Conservation (phyloP, 306 rosid genomes). For the Styphnolobium japonicum region DNA sequence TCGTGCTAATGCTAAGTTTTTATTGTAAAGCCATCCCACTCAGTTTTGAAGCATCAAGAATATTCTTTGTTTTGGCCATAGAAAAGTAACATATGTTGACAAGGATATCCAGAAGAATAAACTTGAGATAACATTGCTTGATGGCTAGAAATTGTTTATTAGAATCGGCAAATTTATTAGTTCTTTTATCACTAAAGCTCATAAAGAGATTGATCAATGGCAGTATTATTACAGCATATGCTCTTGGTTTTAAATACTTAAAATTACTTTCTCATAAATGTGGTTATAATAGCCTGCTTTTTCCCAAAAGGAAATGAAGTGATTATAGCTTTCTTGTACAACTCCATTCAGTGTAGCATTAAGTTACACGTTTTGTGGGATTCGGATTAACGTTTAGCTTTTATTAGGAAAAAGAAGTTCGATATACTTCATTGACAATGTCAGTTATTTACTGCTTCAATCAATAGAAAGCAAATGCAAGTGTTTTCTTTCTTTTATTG, state of each 20-base stretch:
- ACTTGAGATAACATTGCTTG: slow-evolving; percentile 34
- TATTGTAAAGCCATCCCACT: slow-evolving; percentile 12
- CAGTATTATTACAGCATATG: background rate
- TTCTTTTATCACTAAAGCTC: slow-evolving; percentile 31
- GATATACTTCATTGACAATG: background rate
- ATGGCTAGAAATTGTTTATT: slow-evolving; percentile 7
- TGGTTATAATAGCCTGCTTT: background rate
- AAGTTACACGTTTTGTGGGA: background rate
- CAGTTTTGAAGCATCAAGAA: slow-evolving; percentile 27
- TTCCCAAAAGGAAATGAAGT: background rate
- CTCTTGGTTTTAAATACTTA: slow-evolving; percentile 10
- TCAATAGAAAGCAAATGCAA: background rate
- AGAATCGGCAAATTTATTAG: background rate
- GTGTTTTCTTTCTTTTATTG: background rate
- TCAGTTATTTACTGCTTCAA: background rate
- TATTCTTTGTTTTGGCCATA: slow-evolving; percentile 36
- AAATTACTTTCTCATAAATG: background rate
- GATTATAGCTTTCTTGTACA: background rate
- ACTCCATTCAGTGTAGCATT: background rate
- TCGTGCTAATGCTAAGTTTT: slow-evolving; percentile 10
- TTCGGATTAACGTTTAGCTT: background rate
- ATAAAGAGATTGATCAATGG: slow-evolving; percentile 6
- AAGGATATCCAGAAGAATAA: slow-evolving; percentile 43
- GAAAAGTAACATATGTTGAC: background rate
- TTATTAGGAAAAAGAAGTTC: background rate